A percentile compares a stretch with the other conserved stretches of the same genome.
Evolutionary conservation across 2,329 filamentous ascomycete genomes (phyloP).

Genomic region (Nakataea oryzae): DNA sequence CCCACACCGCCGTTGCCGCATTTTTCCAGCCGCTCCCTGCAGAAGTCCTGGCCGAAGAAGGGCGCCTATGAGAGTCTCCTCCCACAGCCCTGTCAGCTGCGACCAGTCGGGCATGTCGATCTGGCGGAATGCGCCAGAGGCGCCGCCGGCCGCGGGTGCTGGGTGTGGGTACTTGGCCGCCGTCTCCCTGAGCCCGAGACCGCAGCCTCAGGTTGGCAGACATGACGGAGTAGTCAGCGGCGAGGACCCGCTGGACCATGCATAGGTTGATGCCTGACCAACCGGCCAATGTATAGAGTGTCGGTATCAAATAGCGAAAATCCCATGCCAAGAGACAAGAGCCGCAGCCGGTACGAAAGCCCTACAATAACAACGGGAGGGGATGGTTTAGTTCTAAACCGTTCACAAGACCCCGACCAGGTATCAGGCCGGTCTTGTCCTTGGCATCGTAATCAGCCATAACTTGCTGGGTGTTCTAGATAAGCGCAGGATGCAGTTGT

Average conservation of each 20-base stretch:
- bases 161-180: slow-evolving; percentile 16
- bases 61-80: slow-evolving; percentile 5
- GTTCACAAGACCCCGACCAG: slow-evolving; percentile 17
- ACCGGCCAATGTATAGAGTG: too few species aligned
- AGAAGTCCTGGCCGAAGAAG: slow-evolving; percentile 7
- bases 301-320: neutral
- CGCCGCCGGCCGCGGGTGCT: neutral
- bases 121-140: slow-evolving; percentile 20
- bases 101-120: slow-evolving; percentile 26
- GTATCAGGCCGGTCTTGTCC: slow-evolving; percentile 20
- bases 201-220: slow-evolving; percentile 24
- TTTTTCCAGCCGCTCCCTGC: slow-evolving; percentile 5
- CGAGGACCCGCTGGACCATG: slow-evolving; percentile 21
- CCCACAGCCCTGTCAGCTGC: slow-evolving; percentile 15
- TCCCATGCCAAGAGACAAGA: neutral
- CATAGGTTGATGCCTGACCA: slow-evolving; percentile 23
- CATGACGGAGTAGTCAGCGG: slow-evolving; percentile 24
- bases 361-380: neutral
- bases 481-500: too few species aligned
- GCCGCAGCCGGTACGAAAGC: neutral
- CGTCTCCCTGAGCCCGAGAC: slow-evolving; percentile 21
- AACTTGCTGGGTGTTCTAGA: neutral
- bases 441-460: slow-evolving; percentile 3
- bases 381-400: neutral
- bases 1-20: slow-evolving; percentile 12